phyloP scores from a whole-genome alignment of 306 rosid genomes.

The Hippophae gyantsensis region DNA sequence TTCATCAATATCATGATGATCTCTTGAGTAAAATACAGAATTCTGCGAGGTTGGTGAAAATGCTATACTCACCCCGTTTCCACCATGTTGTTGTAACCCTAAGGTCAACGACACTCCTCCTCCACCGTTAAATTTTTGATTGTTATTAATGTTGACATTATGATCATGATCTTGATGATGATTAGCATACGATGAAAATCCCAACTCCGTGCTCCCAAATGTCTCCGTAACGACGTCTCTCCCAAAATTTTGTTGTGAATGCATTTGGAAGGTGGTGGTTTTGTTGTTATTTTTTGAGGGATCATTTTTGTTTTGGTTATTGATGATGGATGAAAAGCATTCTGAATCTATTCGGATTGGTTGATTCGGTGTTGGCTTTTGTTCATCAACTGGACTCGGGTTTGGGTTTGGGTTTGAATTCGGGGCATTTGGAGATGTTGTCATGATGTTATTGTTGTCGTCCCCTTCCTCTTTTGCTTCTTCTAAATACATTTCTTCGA shows the following conservation, averaged over 20 bases:
- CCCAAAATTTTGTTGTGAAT: constrained; percentile 33
- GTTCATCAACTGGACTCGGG: constrained; percentile 21
- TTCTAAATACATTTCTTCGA: constrained; percentile 85
- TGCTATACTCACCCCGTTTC: constrained; percentile 53
- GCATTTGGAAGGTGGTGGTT: constrained; percentile 12
- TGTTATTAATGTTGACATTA: constrained; percentile 8
- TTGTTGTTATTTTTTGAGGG: constrained; percentile 13
- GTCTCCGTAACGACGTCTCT: constrained; percentile 24
- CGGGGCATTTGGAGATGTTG: constrained; percentile 37
- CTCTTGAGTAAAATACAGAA: constrained; percentile 63
- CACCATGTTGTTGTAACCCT: constrained; percentile 84
- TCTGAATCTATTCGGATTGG: constrained; percentile 56
- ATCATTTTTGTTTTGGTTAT: constrained; percentile 34
- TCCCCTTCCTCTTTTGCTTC: constrained; percentile 55
- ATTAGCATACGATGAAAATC: constrained; percentile 47
- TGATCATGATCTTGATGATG: constrained; percentile 25
- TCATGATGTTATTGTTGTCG: constrained; percentile 4
- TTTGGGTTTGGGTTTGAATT: constrained; percentile 4
- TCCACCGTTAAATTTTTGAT: constrained; percentile 28
- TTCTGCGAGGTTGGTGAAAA: constrained; percentile 42
- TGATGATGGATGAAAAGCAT: constrained; percentile 56
- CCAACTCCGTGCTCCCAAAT: constrained; percentile 59
- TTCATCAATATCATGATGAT: constrained; percentile 46
- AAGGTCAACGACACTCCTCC: constrained; percentile 73
- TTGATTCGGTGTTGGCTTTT: constrained; percentile 40